phyloP scores from a whole-genome alignment of 2,329 filamentous ascomycete species.

The Ustulina deusta region DNA sequence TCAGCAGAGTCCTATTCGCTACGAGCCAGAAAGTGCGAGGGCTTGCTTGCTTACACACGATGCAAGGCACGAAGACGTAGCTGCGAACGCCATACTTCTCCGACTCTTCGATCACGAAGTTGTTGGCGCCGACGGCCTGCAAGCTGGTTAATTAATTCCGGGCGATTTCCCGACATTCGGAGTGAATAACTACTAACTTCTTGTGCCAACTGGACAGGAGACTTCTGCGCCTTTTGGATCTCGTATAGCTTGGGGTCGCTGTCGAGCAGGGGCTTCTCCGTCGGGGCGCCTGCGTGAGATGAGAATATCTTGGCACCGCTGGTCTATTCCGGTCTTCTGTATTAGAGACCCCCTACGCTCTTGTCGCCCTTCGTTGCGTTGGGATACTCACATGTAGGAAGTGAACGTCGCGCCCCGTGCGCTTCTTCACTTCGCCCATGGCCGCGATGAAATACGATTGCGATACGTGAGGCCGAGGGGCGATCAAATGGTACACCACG shows the following conservation, averaged over 20 bases:
- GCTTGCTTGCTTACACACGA: slow-evolving; percentile 58
- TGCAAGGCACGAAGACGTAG: slow-evolving; percentile 66
- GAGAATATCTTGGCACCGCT: slow-evolving; percentile 66
- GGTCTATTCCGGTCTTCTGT: slow-evolving; percentile 51
- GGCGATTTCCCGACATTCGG: no score
- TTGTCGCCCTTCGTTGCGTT: background rate
- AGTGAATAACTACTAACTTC: slow-evolving; percentile 41
- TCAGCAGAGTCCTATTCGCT: background rate
- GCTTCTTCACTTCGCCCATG: slow-evolving; percentile 57
- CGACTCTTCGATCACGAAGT: slow-evolving; percentile 57
- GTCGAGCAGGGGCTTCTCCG: slow-evolving; percentile 57
- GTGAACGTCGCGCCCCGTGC: slow-evolving; percentile 58
- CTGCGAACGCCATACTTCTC: slow-evolving; percentile 58
- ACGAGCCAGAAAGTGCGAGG: background rate
- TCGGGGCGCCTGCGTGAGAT: slow-evolving; percentile 58
- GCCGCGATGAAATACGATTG: slow-evolving; percentile 60
- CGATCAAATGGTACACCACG: slow-evolving; percentile 62
- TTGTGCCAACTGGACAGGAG: slow-evolving; percentile 43
- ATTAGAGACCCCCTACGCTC: background rate
- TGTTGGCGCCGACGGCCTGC: slow-evolving; percentile 58
- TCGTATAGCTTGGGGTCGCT: slow-evolving; percentile 58
- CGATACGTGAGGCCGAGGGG: slow-evolving; percentile 51
- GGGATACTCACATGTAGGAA: slow-evolving; percentile 57
- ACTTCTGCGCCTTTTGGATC: slow-evolving; percentile 55
- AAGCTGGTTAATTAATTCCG: slow-evolving; percentile 23